phyloP scores from a whole-genome alignment of 2,329 filamentous ascomycete genomes.

The Mycosphaerella arachidis region DNA sequence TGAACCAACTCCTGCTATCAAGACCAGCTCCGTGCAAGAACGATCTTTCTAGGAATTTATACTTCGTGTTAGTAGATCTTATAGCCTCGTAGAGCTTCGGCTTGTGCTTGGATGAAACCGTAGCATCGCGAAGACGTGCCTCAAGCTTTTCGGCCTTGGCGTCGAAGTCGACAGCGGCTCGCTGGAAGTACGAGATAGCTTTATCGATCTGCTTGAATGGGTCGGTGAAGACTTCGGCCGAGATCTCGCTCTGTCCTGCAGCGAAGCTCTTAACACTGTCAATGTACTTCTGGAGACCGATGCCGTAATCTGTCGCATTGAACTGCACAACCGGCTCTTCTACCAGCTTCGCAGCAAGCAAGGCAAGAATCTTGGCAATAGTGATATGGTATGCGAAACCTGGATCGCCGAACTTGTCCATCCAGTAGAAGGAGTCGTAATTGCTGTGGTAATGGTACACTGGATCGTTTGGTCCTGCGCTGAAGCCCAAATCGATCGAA shows the following conservation, averaged over 20 bases:
- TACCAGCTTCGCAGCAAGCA: slow-evolving; percentile 44
- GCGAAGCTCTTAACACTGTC: slow-evolving; percentile 37
- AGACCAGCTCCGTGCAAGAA: slow-evolving; percentile 74
- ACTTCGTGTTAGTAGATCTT: slow-evolving; percentile 67
- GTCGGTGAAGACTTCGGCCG: slow-evolving; percentile 30
- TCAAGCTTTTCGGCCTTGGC: slow-evolving; percentile 39
- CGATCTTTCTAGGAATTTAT: slow-evolving; percentile 76
- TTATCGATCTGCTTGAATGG: slow-evolving; percentile 45
- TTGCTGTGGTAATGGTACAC: slow-evolving; percentile 78
- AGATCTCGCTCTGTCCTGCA: slow-evolving; percentile 7
- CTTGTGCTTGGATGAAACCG: slow-evolving; percentile 47
- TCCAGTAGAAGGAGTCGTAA: slow-evolving; percentile 82
- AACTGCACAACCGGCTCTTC: slow-evolving; percentile 47
- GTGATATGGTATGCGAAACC: slow-evolving; percentile 55
- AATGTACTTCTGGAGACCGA: slow-evolving; percentile 41
- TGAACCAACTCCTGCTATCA: slow-evolving; percentile 81
- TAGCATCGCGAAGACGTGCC: slow-evolving; percentile 35
- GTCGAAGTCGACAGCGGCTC: slow-evolving; percentile 50
- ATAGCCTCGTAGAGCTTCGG: slow-evolving; percentile 46
- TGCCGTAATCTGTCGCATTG: slow-evolving; percentile 45
- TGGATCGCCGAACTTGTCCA: slow-evolving; percentile 70
- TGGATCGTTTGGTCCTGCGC: slow-evolving; percentile 35
- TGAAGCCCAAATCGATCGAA: slow-evolving; percentile 46
- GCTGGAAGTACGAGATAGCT: slow-evolving; percentile 47
- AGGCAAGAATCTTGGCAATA: slow-evolving; percentile 43